Base-by-base conservation (phyloP, 2,329 filamentous ascomycete genomes). In the Aspergillus sojae region DNA sequence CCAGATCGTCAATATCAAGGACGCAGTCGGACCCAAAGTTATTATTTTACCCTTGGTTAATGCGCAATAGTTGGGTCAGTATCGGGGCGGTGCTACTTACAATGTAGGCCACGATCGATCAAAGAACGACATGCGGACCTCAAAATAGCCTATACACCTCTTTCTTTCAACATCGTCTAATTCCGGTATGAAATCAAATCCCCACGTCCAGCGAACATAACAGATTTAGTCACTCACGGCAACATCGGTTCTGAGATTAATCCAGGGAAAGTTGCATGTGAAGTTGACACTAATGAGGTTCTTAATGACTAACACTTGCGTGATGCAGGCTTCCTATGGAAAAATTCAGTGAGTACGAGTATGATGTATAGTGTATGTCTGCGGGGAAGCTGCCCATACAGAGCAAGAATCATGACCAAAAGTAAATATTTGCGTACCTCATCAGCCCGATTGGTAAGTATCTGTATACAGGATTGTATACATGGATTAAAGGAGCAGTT, bases 71-170 rank as follows among this genome's bases (percentile, higher is more conserved):
- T 12, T 34, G 32, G 32, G 11, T 34, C 32, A 34, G 32, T 34
- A 34, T 34, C 32, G 10, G 11, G 32, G 32, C 32, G 2, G 10
- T 21, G 21, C 11, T 46, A 21, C 7, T 26, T 5, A 46, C 61
- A 62, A 30, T 46, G 41, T 4, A 59, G 23, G 2, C 61, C 56
- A 4, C 61, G 50, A 28, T 62, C 61, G 9, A 62, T 62, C 11
- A 59, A 43, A 39, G 34, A 62, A 39, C 56, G 61, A 12, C 21
- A 56, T n/a, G 50, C 61, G 39, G 56, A 62, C 45, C 34, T 59
- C 10, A 56, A 62, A 23, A 50, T 56, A 36, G 30, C 19, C 4
- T 56, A 62, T 48, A 28, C 48, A 28, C 9, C 50, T 2, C 55
- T 57, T 52, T 16, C 34, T 6, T 36, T 6, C 5, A 2, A 36